Evolutionary conservation across 768 basidiomycete genomes (phyloP).

Genomic region (Hygrocybe punicea): DNA sequence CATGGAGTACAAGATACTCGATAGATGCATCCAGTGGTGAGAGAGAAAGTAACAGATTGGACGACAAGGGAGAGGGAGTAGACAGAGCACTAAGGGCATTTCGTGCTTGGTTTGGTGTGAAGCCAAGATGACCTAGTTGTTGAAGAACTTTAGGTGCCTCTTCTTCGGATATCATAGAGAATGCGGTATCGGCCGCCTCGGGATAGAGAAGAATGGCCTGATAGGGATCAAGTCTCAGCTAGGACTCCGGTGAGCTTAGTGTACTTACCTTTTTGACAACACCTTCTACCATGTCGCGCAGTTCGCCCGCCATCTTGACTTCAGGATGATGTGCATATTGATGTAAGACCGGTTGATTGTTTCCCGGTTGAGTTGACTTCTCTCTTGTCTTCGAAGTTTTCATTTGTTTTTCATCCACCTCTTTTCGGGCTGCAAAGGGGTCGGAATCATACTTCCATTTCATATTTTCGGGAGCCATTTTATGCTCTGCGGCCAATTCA

Average conservation of each 20-base stretch:
- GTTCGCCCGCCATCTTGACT: constrained; percentile 73
- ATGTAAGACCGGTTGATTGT: constrained; percentile 23
- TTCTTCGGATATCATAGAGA: constrained; percentile 41
- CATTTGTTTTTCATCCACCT: constrained; percentile 63
- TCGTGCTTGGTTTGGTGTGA: constrained; percentile 52
- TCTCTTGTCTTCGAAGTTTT: constrained; percentile 40
- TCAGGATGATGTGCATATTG: constrained; percentile 58
- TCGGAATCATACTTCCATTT: constrained; percentile 88
- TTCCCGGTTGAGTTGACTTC: constrained; percentile 15
- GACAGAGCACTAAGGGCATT: constrained; percentile 57
- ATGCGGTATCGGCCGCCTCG: constrained; percentile 38
- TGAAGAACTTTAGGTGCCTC: constrained; percentile 42
- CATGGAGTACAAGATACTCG: constrained; percentile 77
- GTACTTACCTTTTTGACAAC: constrained; percentile 66
- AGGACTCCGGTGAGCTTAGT: too few relatives aligned
- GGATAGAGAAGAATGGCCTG: constrained; percentile 55
- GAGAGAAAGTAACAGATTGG: constrained; percentile 56
- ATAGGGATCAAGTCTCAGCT: constrained; percentile 3
- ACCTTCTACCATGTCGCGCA: constrained; percentile 79
- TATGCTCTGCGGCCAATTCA: constrained; percentile 67
- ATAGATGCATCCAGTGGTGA: constrained; percentile 74
- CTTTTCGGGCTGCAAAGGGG: constrained; percentile 72
- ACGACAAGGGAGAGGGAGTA: constrained; percentile 52
- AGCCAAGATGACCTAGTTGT: constrained; percentile 66
- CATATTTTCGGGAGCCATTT: constrained; percentile 60